A percentile compares a stretch with the other conserved stretches of the same genome.
These are phyloP conservation scores for Yamadazyma paraphyllophila DNA, from an alignment of 805 yeast genomes.

Conservation along the genomic window DNA sequence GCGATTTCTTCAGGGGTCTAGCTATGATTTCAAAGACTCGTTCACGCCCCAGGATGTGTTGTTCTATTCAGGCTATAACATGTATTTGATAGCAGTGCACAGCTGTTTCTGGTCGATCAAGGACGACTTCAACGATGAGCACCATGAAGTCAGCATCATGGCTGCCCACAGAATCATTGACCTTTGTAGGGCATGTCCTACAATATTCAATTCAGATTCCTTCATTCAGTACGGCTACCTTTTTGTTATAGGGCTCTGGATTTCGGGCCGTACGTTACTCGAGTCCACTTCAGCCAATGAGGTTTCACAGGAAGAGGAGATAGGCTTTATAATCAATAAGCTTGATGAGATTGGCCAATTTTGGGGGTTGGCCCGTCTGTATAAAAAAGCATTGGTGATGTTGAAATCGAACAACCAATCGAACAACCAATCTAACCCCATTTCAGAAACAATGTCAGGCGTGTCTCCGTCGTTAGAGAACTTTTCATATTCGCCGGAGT, in stretches of 20 bases:
- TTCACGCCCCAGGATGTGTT: neutral
- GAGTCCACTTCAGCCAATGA: neutral
- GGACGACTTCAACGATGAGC: neutral
- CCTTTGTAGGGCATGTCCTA: neutral
- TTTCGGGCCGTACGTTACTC: neutral
- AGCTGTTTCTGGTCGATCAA: neutral
- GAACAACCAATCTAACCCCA: neutral
- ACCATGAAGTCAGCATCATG: neutral
- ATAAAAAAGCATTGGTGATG: neutral
- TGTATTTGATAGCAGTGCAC: neutral
- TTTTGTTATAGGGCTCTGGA: neutral
- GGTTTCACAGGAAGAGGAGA: neutral
- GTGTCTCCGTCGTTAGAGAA: neutral
- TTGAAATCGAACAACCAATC: neutral
- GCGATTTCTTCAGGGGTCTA: neutral
- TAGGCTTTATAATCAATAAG: neutral
- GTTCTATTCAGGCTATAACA: neutral
- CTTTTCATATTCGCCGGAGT: neutral
- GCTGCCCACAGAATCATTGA: neutral
- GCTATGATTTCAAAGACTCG: neutral
- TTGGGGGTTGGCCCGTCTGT: neutral
- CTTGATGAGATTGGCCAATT: neutral
- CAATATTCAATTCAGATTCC: neutral
- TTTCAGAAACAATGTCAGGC: neutral
- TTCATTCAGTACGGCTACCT: neutral